phyloP scores from a whole-genome alignment of 1,284 basidiomycete species.

The Pseudozyma hubeiensis region DNA sequence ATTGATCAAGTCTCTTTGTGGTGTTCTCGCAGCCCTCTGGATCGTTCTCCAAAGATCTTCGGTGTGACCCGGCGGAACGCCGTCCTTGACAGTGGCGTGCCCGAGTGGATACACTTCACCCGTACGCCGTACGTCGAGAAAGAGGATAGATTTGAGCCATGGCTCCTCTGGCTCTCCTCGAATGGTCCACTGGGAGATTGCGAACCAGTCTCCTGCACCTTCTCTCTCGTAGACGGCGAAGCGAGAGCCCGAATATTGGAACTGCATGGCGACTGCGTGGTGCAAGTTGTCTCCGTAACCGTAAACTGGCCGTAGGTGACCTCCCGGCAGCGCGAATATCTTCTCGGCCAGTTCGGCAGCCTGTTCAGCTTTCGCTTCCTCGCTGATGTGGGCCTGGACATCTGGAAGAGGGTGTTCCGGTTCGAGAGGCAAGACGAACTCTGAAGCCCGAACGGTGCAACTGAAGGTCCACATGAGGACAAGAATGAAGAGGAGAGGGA shows the following conservation, averaged over 20 bases:
- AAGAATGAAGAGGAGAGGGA: background rate
- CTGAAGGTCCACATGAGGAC: background rate
- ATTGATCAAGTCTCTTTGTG: background rate
- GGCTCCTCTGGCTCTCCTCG: background rate
- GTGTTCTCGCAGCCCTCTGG: background rate
- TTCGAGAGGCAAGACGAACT: background rate
- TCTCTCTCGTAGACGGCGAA: background rate
- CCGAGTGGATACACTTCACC: conserved; percentile 7
- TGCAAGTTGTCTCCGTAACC: background rate
- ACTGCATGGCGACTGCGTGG: background rate
- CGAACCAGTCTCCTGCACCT: background rate
- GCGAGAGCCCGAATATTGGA: background rate
- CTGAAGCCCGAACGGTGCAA: background rate
- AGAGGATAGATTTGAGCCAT: background rate
- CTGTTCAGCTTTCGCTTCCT: background rate
- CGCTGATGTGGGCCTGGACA: background rate
- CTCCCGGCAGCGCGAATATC: background rate
- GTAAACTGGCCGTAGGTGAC: conserved; percentile 7
- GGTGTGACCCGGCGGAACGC: conserved; percentile 9
- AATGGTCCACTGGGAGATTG: background rate
- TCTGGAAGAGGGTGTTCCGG: background rate
- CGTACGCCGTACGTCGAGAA: background rate
- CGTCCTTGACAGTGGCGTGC: conserved; percentile 12
- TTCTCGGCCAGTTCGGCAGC: background rate
- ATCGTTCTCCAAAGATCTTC: conserved; percentile 13